These are phyloP conservation scores for Populus trichocarpa DNA, from an alignment of 441 rosid genomes.

Conservation along the genomic window DNA sequence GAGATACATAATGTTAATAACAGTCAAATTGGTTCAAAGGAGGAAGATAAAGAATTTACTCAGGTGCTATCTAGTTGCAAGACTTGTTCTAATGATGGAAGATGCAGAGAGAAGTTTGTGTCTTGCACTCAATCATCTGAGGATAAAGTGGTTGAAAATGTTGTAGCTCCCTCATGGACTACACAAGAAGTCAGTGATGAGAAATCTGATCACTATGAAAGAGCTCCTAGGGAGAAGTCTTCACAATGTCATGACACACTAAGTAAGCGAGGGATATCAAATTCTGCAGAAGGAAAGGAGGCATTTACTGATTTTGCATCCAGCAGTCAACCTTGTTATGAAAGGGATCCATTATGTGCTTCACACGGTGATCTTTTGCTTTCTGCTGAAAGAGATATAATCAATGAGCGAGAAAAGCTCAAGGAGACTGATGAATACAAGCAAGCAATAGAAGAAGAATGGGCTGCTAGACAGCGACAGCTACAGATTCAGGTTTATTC, in stretches of 20 bases:
- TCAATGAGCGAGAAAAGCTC: conserved; percentile 66
- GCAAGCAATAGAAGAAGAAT: conserved; percentile 72
- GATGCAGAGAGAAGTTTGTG: conserved; percentile 6
- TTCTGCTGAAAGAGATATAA: conserved; percentile 33
- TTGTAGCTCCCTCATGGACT: conserved; percentile 4
- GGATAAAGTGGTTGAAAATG: conserved; percentile 7
- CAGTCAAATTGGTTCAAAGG: conserved; percentile 17
- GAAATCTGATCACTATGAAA: conserved; percentile 7
- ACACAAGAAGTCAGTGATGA: conserved; percentile 8
- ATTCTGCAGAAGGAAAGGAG: conserved; percentile 19
- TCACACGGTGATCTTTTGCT: conserved; percentile 19
- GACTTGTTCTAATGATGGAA: conserved; percentile 18
- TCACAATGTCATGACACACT: conserved; percentile 19
- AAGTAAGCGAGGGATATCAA: conserved; percentile 21
- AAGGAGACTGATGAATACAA: conserved; percentile 83
- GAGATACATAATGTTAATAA: conserved; percentile 21
- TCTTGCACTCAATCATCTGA: conserved; percentile 4
- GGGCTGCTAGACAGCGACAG: conserved; percentile 72
- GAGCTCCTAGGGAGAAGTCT: conserved; percentile 2
- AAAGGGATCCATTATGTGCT: conserved; percentile 10
- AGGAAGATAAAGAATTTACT: conserved; percentile 6
- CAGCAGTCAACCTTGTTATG: conserved; percentile 14
- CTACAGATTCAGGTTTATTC: conserved; percentile 63
- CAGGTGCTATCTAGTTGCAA: conserved; percentile 17
- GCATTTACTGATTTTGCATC: conserved; percentile 20